Percentiles rank a stretch among this genome's conserved stretches.
Conservation (phyloP, 305 asterid species). For the Stenogyne calaminthoides region DNA sequence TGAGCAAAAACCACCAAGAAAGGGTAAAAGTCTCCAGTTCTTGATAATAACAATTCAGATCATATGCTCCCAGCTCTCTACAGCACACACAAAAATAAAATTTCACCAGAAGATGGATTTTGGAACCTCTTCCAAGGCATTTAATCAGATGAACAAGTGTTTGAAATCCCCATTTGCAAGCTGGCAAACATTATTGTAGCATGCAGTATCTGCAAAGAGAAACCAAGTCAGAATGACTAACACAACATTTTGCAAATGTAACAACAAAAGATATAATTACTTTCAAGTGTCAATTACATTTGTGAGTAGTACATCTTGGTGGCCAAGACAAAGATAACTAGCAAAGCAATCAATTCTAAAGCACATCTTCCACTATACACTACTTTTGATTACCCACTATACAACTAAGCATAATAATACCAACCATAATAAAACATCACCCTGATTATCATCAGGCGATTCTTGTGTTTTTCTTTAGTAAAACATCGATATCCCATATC, state of each 20-base stretch:
- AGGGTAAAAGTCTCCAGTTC: constrained; percentile 8
- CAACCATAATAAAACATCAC: neutral
- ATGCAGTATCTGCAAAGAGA: constrained; percentile 46
- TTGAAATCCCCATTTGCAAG: constrained; percentile 67
- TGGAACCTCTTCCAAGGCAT: neutral
- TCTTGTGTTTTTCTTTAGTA: neutral
- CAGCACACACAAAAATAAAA: too few relatives aligned
- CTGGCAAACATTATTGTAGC: constrained; percentile 57
- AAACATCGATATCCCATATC: neutral
- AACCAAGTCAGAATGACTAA: neutral
- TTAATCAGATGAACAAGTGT: constrained; percentile 57
- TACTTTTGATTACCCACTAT: neutral
- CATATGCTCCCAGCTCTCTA: constrained; percentile 10
- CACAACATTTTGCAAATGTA: constrained; percentile 5
- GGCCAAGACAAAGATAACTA: neutral
- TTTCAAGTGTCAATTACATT: neutral
- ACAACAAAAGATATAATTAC: neutral
- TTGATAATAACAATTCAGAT: constrained; percentile 16
- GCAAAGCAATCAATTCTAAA: constrained; percentile 4
- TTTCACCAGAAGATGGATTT: too few relatives aligned
- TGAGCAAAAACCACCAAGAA: neutral
- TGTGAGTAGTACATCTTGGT: neutral
- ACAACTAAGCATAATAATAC: neutral
- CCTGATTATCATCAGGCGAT: neutral
- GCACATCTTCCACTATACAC: neutral